A percentile compares a stretch with the other conserved stretches of the same genome.
Evolutionary conservation across 805 yeast species (phyloP).

Genomic region (Saturnispora zaruensis): DNA sequence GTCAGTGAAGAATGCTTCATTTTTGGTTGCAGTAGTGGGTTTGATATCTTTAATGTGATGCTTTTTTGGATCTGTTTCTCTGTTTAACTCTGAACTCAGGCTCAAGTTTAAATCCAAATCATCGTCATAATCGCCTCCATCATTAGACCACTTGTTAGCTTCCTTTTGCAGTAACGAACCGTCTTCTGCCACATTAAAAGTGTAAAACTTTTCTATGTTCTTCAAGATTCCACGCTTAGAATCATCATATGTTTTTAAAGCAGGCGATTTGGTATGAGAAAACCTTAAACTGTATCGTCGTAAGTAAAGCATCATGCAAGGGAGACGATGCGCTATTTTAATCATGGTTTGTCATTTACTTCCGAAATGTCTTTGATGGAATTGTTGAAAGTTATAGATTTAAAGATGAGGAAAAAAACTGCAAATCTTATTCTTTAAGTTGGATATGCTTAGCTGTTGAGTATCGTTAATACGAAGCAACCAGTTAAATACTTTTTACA

Average conservation of each 20-base stretch:
- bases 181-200: neutral
- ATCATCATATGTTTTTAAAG: neutral
- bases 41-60: neutral
- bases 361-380: neutral
- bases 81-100: neutral
- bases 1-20: neutral
- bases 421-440: neutral
- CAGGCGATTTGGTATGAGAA: neutral
- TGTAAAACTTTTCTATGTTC: neutral
- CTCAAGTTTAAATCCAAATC: slow-evolving; percentile 3
- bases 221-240: neutral
- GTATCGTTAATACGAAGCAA: neutral
- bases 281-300: neutral
- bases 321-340: neutral
- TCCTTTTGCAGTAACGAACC: neutral
- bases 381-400: neutral
- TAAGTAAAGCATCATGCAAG: neutral
- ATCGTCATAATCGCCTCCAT: neutral
- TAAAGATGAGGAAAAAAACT: neutral
- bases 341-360: neutral
- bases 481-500: neutral
- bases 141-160: neutral
- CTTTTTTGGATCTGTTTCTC: neutral
- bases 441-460: neutral
- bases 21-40: neutral